Conservation (phyloP, 768 basidiomycete species). For the Naganishia kalamii region DNA sequence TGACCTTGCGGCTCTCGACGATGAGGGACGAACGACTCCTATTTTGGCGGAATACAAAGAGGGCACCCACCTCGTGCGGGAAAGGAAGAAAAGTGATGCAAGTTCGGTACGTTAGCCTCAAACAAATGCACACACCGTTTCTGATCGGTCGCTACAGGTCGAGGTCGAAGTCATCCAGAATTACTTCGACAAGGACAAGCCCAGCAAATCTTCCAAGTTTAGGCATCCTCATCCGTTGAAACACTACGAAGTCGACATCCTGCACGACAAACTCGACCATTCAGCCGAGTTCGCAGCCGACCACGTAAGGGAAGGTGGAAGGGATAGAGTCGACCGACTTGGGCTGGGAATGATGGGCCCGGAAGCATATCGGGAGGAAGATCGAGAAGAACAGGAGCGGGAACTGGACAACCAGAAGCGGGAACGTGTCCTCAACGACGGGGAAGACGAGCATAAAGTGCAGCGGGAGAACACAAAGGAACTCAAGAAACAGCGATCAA, state of each 20-base stretch:
- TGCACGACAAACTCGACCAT: conserved; percentile 30
- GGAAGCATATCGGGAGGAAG: background rate
- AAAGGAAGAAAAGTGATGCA: conserved; percentile 56
- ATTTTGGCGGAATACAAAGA: conserved; percentile 61
- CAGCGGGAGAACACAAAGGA: background rate
- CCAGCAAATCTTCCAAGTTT: conserved; percentile 30
- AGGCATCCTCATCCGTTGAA: conserved; percentile 36
- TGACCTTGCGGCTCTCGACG: conserved; percentile 23
- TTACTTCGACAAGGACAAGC: conserved; percentile 38
- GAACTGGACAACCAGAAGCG: conserved; percentile 21
- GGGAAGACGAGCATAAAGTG: background rate
- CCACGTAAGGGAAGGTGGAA: conserved; percentile 30
- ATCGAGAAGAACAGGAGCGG: conserved; percentile 18
- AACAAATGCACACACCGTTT: background rate
- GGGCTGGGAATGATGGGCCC: conserved; percentile 35
- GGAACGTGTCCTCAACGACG: background rate
- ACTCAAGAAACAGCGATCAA: background rate
- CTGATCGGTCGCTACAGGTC: conserved; percentile 48
- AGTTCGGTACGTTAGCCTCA: conserved; percentile 56
- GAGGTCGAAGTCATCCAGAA: conserved; percentile 61
- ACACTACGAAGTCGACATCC: conserved; percentile 30
- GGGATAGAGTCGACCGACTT: conserved; percentile 31
- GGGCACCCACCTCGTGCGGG: conserved; percentile 62
- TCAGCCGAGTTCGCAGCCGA: conserved; percentile 32
- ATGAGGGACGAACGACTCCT: conserved; percentile 37